Base-by-base conservation (phyloP, 345 rosid genomes). In the Linum lewisii region DNA sequence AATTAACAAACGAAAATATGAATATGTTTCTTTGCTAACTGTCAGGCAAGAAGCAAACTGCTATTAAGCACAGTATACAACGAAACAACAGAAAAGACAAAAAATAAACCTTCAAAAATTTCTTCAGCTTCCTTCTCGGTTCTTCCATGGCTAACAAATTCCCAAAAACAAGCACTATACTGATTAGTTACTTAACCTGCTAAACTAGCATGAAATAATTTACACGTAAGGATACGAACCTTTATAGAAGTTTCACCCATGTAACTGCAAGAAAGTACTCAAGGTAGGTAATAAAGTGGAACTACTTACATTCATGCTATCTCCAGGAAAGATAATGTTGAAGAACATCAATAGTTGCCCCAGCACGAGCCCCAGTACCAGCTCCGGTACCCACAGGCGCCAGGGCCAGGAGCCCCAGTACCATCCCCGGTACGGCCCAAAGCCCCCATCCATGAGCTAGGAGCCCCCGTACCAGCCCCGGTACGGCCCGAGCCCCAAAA, bases 281-380 rank as follows among this genome's bases (percentile, higher is more conserved):
- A n/a, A 19, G 15, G 13, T n/a, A 1, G 15, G 57, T 18, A 19
- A 24, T 53, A 24, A 53, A 22, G 7, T 21, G 9, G 14, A 29
- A 57, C 24, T 16, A 69, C 95, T 77, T 69, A 92, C 98, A 92
- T 37, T 84, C 88, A 51, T 67, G 76, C 64, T 88, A 96, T 79
- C 90, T 92, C 98, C 98, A 92, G 8, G 83, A 79, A 53, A 91
- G 85, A 77, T 82, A 88, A 24, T 77, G 62, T 76, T 84, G 98
- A 70, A 91, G 83, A 78, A 88, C 84, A 50, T 85, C 94, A n/a
- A 74, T 19, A 0, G 89, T 67, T 45, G 95, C 91, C 79, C 97
- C 87, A 21, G 60, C 66, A 51, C 84, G 65, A 60, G 81, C 73
- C n/a, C n/a, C n/a, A n/a, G n/a, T n/a, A n/a, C n/a, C n/a, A n/a